Conservation (phyloP, 2,329 filamentous ascomycete genomes). For the Leptographium flavum region DNA sequence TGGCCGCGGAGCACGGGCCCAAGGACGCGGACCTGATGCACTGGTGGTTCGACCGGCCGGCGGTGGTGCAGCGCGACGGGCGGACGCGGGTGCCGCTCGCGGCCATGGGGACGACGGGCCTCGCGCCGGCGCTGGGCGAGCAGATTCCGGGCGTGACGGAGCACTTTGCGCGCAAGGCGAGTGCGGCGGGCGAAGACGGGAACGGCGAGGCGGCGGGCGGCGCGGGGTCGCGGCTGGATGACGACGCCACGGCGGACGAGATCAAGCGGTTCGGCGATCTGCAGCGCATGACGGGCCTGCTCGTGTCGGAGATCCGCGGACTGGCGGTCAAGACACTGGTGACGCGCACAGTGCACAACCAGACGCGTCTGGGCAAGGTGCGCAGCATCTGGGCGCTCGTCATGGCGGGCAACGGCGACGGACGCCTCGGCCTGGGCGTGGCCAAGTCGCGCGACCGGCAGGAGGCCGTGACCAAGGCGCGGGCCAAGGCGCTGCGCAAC, state of each 20-base stretch:
- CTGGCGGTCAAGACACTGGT: constrained; percentile 63
- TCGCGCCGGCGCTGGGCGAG: constrained; percentile 34
- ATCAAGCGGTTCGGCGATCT: constrained; percentile 22
- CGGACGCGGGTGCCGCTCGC: constrained; percentile 3
- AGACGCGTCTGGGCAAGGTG: constrained; percentile 94
- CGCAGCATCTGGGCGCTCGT: constrained; percentile 59
- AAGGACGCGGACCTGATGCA: constrained; percentile 17
- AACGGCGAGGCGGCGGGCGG: too few species aligned
- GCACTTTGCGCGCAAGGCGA: constrained; percentile 32
- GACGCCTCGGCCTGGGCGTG: constrained; percentile 76
- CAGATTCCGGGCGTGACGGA: constrained; percentile 39
- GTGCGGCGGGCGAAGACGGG: constrained; percentile 31
- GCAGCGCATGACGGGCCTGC: constrained; percentile 41
- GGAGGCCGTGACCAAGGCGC: constrained; percentile 57
- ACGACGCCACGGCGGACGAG: too few species aligned
- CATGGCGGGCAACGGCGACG: constrained; percentile 76
- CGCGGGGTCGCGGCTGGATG: too few species aligned
- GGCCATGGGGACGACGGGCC: constrained; percentile 24
- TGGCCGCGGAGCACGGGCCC: constrained; percentile 17
- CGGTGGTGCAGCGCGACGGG: constrained; percentile 19
- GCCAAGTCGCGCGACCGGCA: constrained; percentile 68
- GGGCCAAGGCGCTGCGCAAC: constrained; percentile 72
- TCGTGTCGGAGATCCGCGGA: constrained; percentile 32
- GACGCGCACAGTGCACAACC: constrained; percentile 63
- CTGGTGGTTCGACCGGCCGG: constrained; percentile 21